A percentile compares a stretch with the other conserved stretches of the same genome.
Evolutionary conservation across 2,329 filamentous ascomycete genomes (phyloP).

Genomic region (Cladorrhinum sp.): DNA sequence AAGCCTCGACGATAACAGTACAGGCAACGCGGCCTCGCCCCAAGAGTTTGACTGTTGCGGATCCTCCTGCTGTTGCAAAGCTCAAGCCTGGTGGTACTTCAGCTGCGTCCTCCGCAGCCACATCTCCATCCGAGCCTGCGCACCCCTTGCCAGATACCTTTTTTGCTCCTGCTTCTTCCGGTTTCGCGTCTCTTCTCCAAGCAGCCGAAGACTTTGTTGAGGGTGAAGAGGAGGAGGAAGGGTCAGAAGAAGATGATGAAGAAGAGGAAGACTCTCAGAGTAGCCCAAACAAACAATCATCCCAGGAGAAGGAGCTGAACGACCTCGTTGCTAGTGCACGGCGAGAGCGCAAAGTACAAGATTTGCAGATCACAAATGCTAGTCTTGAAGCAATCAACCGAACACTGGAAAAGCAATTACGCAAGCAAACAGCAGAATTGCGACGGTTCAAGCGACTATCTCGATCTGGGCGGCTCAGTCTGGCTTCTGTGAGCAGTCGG

Average conservation of each 20-base stretch:
- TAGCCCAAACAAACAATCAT: constrained; percentile 56
- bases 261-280: constrained; percentile 32
- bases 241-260: constrained; percentile 12
- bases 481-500: constrained; percentile 38
- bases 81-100: constrained; percentile 34
- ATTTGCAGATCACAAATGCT: constrained; percentile 94
- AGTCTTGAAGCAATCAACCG: constrained; percentile 93
- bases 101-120: constrained; percentile 34
- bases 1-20: constrained; percentile 26
- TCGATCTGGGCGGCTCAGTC: constrained; percentile 70
- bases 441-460: constrained; percentile 83
- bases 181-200: constrained; percentile 56
- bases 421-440: constrained; percentile 85
- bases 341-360: constrained; percentile 89
- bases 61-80: constrained; percentile 37
- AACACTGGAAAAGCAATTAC: constrained; percentile 83
- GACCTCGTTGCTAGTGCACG: constrained; percentile 85
- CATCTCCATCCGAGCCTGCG: constrained; percentile 37
- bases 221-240: constrained; percentile 22
- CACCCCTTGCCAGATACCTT: constrained; percentile 35
- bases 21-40: constrained; percentile 38
- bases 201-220: constrained; percentile 50
- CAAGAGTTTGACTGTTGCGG: constrained; percentile 34
- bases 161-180: constrained; percentile 20
- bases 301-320: constrained; percentile 58